Evolutionary conservation across 768 basidiomycete species (phyloP).

Genomic region (Sarcomyxa edulis): DNA sequence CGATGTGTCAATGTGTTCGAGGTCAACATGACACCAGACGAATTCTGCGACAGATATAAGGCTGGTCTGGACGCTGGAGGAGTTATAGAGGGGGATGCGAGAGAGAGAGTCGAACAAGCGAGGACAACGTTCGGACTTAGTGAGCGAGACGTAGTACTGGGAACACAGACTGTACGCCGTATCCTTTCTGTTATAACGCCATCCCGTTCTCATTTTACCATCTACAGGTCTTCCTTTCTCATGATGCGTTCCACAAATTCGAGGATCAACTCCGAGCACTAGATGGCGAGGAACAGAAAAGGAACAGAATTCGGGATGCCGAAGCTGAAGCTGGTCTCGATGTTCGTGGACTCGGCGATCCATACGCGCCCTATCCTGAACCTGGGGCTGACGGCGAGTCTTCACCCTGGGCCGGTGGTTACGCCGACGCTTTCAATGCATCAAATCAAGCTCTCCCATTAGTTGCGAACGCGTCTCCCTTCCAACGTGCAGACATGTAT

Average conservation of each 20-base stretch:
- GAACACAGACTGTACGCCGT: conserved; percentile 78
- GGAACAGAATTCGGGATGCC: conserved; percentile 71
- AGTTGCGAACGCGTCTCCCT: conserved; percentile 76
- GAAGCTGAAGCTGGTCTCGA: conserved; percentile 68
- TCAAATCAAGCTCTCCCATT: conserved; percentile 80
- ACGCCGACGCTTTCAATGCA: conserved; percentile 46
- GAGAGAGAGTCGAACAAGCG: conserved; percentile 57
- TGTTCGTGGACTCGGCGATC: conserved; percentile 52
- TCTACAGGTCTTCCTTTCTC: conserved; percentile 83
- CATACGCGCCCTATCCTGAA: conserved; percentile 71
- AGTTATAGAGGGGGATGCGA: conserved; percentile 53
- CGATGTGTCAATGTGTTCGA: conserved; percentile 67
- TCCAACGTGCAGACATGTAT: conserved; percentile 72
- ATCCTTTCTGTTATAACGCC: not conserved
- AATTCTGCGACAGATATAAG: conserved; percentile 82
- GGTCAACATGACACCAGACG: conserved; percentile 78
- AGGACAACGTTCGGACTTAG: conserved; percentile 48
- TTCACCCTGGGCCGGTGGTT: conserved; percentile 30
- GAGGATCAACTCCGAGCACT: conserved; percentile 82
- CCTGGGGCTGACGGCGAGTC: conserved; percentile 36
- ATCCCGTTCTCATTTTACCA: too few species aligned
- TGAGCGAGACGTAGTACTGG: conserved; percentile 75
- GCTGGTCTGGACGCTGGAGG: conserved; percentile 56
- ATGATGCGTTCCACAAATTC: conserved; percentile 77
- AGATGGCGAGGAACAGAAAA: conserved; percentile 84